A percentile compares a stretch with the other conserved stretches of the same genome.
phyloP scores from a whole-genome alignment of 2,329 filamentous ascomycete genomes.

The Westerdykella aurantiaca region DNA sequence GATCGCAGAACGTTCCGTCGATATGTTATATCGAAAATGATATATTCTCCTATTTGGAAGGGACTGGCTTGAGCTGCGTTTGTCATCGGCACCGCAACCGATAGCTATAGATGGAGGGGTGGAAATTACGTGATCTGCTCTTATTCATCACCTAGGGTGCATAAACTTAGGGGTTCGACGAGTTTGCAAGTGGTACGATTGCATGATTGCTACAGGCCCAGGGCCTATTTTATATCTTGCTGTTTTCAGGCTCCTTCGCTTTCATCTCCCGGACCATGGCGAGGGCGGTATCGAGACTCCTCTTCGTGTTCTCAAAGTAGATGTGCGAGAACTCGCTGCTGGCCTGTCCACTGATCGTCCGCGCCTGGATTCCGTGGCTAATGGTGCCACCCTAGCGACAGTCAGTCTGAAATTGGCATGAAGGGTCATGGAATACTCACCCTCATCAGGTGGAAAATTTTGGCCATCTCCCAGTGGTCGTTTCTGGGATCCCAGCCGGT shows the following conservation, averaged over 20 bases:
- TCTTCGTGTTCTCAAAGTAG: conserved; percentile 32
- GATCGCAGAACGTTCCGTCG: too few relatives aligned
- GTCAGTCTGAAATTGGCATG: not conserved
- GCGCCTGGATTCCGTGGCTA: conserved; percentile 32
- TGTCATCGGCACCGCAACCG: too few relatives aligned
- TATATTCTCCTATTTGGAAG: too few relatives aligned
- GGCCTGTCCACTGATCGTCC: conserved; percentile 33
- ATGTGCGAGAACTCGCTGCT: conserved; percentile 34
- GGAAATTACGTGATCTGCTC: too few relatives aligned
- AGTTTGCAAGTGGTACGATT: too few relatives aligned
- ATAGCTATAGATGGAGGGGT: too few relatives aligned
- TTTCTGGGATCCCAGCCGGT: conserved; percentile 63
- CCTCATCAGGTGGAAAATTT: conserved; percentile 33
- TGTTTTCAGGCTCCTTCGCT: conserved; percentile 18
- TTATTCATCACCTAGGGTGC: too few relatives aligned
- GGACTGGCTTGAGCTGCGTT: too few relatives aligned
- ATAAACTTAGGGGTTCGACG: too few relatives aligned
- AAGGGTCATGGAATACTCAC: conserved; percentile 11
- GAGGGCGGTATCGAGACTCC: conserved; percentile 25
- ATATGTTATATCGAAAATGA: too few relatives aligned
- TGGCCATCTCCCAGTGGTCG: conserved; percentile 31
- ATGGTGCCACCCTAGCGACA: conserved; percentile 26
- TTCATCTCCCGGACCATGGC: conserved; percentile 23
- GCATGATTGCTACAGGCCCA: too few relatives aligned
- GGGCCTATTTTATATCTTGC: conserved; percentile 13